Percentiles rank a stretch among this genome's conserved stretches.
Evolutionary conservation across 768 basidiomycete genomes (phyloP).

Genomic region (Auriculariales sp.): DNA sequence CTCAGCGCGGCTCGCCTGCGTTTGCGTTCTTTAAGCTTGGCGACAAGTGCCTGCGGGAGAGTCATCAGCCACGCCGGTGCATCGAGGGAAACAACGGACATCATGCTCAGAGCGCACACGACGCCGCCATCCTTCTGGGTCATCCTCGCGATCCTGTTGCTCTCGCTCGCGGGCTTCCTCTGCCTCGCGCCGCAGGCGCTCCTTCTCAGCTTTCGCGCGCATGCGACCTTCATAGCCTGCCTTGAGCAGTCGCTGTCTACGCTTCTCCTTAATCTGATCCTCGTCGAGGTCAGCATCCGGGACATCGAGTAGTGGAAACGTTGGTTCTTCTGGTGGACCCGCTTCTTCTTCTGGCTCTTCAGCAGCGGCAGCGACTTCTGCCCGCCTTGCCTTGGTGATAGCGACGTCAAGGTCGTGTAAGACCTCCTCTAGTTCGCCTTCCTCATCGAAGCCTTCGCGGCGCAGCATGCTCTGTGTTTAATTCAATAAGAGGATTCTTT

Average conservation of each 20-base stretch:
- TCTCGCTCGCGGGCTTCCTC: conserved; percentile 20
- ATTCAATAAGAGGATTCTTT: neutral
- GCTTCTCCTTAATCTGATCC: conserved; percentile 86
- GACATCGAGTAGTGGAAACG: conserved; percentile 81
- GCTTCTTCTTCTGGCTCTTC: neutral
- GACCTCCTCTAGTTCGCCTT: conserved; percentile 60
- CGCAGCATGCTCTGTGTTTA: conserved; percentile 37
- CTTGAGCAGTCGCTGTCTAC: conserved; percentile 82
- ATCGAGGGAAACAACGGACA: conserved; percentile 25
- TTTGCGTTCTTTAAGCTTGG: conserved; percentile 70
- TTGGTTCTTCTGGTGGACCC: conserved; percentile 43
- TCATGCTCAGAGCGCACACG: conserved; percentile 69
- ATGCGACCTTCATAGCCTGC: conserved; percentile 86
- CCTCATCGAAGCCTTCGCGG: conserved; percentile 61
- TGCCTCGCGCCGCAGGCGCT: conserved; percentile 60
- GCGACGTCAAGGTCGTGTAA: conserved; percentile 79
- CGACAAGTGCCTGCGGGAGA: conserved; percentile 49
- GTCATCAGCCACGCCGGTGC: neutral
- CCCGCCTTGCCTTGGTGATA: conserved; percentile 65
- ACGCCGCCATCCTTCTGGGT: conserved; percentile 60
- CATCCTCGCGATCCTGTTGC: conserved; percentile 42
- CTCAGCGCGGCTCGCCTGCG: conserved; percentile 66
- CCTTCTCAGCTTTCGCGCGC: conserved; percentile 74
- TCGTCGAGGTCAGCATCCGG: conserved; percentile 90
- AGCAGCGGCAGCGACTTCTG: conserved; percentile 28